Base-by-base conservation (phyloP, 202 grass and related monocot genomes). In the Zizania palustris region DNA sequence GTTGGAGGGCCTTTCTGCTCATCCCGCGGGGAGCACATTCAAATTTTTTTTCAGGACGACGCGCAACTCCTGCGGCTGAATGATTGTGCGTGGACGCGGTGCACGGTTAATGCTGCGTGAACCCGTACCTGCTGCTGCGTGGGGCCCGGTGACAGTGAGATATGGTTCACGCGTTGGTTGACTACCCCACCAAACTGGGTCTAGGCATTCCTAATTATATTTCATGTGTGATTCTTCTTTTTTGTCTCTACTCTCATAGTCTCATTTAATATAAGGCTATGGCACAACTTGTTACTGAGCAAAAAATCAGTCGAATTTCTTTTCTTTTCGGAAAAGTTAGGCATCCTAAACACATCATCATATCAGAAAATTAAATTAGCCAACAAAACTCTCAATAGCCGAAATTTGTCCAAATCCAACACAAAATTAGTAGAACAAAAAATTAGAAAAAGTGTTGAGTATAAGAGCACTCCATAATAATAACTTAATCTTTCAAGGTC, bases 401-500 rank as follows among this genome's bases (percentile, higher is more conserved):
- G 3, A 19, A 8, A 33, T 3, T 46, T 61, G 15, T 28, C 49
- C 19, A 20, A 35, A 19, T 16, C 0, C 0, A 45, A 43, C 15
- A 18, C 16, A 69, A 49, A 15, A 4, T 0, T 28, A 28, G 11
- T 2, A 28, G 4, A 45, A 33, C 1, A 38, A 53, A 6, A 43
- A 51, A 4, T 33, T 4, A 0, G 15, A 77, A 77, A 56, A 44
- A 4, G 10, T 11, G 0, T 3, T 18, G n/a, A 42, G 45, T 46
- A 13, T 8, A 28, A 28, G 28, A 51, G 39, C 38, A 46, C 8
- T 11, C 1, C 5, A 2, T 60, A 42, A 12, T 36, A 39, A 77
- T 82, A 82, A 45, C 10, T 45, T 3, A 11, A 20, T n/a, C 4
- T 2, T n/a, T 14, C n/a, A 75, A 60, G 41, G 69, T 50, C 75